Percentiles rank a stretch among this genome's conserved stretches.
These are phyloP conservation scores for Fusarium sp. DNA, from an alignment of 2,329 filamentous ascomycete species.

Conservation along the genomic window DNA sequence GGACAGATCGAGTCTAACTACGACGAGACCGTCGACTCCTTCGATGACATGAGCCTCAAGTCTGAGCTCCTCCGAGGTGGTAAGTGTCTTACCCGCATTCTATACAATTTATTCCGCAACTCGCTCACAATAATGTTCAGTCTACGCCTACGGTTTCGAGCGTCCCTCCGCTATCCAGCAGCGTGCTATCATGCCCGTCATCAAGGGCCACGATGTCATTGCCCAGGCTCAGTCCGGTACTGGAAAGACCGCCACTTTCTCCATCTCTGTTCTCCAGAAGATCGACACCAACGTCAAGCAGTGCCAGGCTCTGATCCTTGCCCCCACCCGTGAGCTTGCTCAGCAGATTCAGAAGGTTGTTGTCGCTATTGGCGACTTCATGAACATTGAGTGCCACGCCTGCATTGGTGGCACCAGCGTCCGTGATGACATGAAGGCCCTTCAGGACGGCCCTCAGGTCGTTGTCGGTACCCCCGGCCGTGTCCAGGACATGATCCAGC, in stretches of 20 bases:
- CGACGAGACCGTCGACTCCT: slow-evolving; percentile 99
- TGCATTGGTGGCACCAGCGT: slow-evolving; percentile 99
- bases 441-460: slow-evolving; percentile 95
- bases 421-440: slow-evolving; percentile 98
- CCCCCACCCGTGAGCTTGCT: slow-evolving; percentile 97
- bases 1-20: slow-evolving; percentile 99
- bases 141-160: slow-evolving; percentile 99
- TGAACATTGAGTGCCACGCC: slow-evolving; percentile 98
- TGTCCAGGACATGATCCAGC: slow-evolving; percentile 99
- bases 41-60: slow-evolving; percentile 98
- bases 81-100: slow-evolving; percentile 52
- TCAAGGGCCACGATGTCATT: slow-evolving; percentile 99
- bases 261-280: slow-evolving; percentile 98
- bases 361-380: slow-evolving; percentile 98
- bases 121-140: slow-evolving; percentile 55
- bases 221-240: slow-evolving; percentile 99
- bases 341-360: slow-evolving; percentile 99
- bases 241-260: slow-evolving; percentile 99
- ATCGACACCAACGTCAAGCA: slow-evolving; percentile 94
- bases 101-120: slow-evolving; percentile 36
- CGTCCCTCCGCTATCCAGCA: slow-evolving; percentile 99
- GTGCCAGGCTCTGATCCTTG: slow-evolving; percentile 98
- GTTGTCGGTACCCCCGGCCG: slow-evolving; percentile 98
- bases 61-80: slow-evolving; percentile 96
- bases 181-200: slow-evolving; percentile 99